These are phyloP conservation scores for Tricholoma flavovirens DNA, from an alignment of 768 basidiomycete genomes.

Conservation along the genomic window DNA sequence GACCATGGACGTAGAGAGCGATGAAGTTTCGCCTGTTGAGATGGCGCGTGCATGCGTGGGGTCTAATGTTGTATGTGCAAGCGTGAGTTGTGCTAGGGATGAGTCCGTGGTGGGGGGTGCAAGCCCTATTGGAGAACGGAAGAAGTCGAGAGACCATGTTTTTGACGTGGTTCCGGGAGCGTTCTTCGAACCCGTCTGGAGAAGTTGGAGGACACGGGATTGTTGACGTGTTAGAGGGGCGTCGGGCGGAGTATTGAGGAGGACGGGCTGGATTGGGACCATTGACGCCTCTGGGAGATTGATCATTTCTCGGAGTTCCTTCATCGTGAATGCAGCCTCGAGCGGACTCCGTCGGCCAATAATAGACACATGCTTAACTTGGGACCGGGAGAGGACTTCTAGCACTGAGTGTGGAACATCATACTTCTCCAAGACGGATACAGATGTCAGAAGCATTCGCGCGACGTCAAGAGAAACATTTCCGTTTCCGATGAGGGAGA, in stretches of 20 bases:
- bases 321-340: conserved; percentile 87
- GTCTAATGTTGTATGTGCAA: conserved; percentile 60
- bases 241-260: conserved; percentile 34
- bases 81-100: conserved; percentile 36
- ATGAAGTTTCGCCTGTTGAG: conserved; percentile 49
- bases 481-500: conserved; percentile 88
- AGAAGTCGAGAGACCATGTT: conserved; percentile 82
- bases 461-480: conserved; percentile 94
- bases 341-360: conserved; percentile 82
- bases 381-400: conserved; percentile 53
- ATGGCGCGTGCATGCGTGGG: conserved; percentile 40
- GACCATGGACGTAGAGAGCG: conserved; percentile 65
- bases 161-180: conserved; percentile 45
- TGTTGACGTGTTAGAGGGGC: conserved; percentile 54
- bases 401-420: conserved; percentile 79
- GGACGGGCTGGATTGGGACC: conserved; percentile 47
- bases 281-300: conserved; percentile 60
- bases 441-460: conserved; percentile 76
- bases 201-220: conserved; percentile 56
- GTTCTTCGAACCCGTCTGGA: conserved; percentile 57
- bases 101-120: conserved; percentile 19
- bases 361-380: conserved; percentile 73
- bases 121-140: conserved; percentile 60
- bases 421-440: conserved; percentile 55
- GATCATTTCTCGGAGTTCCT: conserved; percentile 87